Conservation (phyloP, 1,139 yeast species). For the Geotrichum carabidarum region DNA sequence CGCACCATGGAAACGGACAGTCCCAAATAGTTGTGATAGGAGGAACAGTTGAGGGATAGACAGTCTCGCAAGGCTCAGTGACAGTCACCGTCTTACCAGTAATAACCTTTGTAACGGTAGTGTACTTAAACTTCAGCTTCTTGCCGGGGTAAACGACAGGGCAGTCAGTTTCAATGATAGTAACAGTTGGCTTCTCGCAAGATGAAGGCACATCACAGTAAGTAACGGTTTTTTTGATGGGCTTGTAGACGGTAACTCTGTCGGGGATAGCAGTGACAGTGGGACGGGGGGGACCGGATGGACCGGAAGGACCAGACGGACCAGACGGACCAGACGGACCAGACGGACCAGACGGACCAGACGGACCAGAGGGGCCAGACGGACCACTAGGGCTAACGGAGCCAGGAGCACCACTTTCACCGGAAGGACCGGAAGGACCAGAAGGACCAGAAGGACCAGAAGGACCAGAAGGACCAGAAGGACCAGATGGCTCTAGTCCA, state of each 20-base stretch:
- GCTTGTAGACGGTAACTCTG: background rate
- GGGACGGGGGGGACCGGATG: background rate
- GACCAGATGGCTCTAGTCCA: too few relatives aligned
- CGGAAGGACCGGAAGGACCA: too few relatives aligned
- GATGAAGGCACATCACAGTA: background rate
- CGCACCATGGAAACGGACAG: too few relatives aligned
- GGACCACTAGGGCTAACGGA: too few relatives aligned
- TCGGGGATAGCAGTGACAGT: background rate
- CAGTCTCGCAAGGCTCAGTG: constrained; percentile 18
- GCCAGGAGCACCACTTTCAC: too few relatives aligned
- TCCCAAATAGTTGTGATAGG: background rate
- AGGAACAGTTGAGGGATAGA: constrained; percentile 8
- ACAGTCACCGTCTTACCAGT: constrained; percentile 15
- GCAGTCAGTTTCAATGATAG: constrained; percentile 4
- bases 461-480: too few relatives aligned
- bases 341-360: too few relatives aligned
- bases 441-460: too few relatives aligned
- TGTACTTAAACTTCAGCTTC: background rate
- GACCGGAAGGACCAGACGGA: too few relatives aligned
- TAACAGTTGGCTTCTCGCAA: constrained; percentile 2
- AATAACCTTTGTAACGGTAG: constrained; percentile 12
- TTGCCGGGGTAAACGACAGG: constrained; percentile 5
- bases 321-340: too few relatives aligned
- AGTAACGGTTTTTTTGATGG: constrained; percentile 1
- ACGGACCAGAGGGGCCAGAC: too few relatives aligned